phyloP scores from a whole-genome alignment of 139 green algal genomes.

The Mesotaenium endlicherianum region DNA sequence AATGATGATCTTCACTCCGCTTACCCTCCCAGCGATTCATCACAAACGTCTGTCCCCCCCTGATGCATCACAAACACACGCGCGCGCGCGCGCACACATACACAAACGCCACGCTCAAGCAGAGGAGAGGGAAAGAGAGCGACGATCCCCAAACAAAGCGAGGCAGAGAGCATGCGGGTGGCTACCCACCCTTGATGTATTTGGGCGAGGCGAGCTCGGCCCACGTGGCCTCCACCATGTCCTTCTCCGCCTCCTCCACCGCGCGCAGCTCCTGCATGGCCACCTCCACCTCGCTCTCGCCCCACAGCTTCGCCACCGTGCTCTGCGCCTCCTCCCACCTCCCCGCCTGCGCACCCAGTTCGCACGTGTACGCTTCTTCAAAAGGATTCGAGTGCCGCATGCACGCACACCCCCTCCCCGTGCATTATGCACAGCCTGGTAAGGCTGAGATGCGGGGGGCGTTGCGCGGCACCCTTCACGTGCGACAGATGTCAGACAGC shows the following conservation, averaged over 20 bases:
- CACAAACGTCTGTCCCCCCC: too few species aligned
- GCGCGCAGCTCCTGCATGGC: neutral
- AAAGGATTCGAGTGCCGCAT: neutral
- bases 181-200: neutral
- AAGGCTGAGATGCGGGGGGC: neutral
- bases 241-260: neutral
- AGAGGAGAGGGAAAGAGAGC: neutral
- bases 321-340: slow-evolving; percentile 4
- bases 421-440: neutral
- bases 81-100: neutral
- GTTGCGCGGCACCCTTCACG: neutral
- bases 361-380: neutral
- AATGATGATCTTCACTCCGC: neutral
- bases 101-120: neutral
- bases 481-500: too few species aligned
- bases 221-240: neutral
- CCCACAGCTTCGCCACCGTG: neutral
- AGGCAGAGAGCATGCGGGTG: neutral
- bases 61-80: too few species aligned
- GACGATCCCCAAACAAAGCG: neutral
- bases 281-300: neutral
- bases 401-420: neutral
- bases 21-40: too few species aligned
- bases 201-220: neutral
- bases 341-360: neutral